Conservation (phyloP, 306 rosid genomes). For the Rosa chinensis region DNA sequence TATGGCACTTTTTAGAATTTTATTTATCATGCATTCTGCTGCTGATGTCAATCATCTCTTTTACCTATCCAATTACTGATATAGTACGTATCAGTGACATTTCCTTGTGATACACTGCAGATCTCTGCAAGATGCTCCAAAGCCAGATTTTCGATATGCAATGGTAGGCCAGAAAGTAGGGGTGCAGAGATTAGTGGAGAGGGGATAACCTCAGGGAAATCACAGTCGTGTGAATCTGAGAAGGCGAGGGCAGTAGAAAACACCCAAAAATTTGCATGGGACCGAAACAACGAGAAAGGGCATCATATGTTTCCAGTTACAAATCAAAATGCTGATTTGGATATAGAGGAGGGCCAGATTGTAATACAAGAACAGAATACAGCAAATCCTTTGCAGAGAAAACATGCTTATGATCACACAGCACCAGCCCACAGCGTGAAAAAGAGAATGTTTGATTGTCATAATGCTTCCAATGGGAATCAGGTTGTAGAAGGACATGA, state of each 20-base stretch:
- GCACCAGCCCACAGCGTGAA: slow-evolving; percentile 16
- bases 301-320: slow-evolving; percentile 32
- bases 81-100: slow-evolving; percentile 28
- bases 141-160: slow-evolving; percentile 27
- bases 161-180: slow-evolving; percentile 36
- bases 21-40: slow-evolving; percentile 4
- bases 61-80: neutral
- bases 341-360: slow-evolving; percentile 60
- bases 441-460: slow-evolving; percentile 24
- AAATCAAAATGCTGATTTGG: slow-evolving; percentile 38
- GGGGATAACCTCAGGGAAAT: slow-evolving; percentile 27
- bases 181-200: slow-evolving; percentile 39
- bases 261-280: slow-evolving; percentile 6
- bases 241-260: slow-evolving; percentile 21
- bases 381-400: slow-evolving; percentile 24
- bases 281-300: slow-evolving; percentile 26
- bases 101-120: slow-evolving; percentile 51
- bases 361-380: slow-evolving; percentile 37
- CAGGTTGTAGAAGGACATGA: slow-evolving; percentile 34
- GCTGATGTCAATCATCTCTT: neutral
- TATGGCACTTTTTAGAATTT: neutral
- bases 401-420: slow-evolving; percentile 33
- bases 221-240: slow-evolving; percentile 22
- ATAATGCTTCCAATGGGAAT: slow-evolving; percentile 20
- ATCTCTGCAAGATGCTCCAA: slow-evolving; percentile 40